Percentiles rank a stretch among this genome's conserved stretches.
phyloP scores from a whole-genome alignment of 1,139 yeast genomes.

The Taphrina communis region DNA sequence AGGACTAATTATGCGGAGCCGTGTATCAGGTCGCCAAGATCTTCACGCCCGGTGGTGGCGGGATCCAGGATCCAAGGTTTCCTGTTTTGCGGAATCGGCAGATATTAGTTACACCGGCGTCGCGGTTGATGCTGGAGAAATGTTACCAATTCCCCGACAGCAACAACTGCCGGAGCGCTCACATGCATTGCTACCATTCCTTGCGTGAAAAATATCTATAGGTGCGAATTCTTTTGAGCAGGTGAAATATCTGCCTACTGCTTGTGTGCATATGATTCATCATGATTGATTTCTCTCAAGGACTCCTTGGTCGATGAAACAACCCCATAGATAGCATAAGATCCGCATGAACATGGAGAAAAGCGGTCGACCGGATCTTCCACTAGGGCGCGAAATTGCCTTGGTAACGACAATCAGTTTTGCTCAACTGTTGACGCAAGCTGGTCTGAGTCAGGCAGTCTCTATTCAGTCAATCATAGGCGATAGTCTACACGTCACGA shows the following conservation, averaged over 20 bases:
- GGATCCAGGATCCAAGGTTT: no score
- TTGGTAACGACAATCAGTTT: slow-evolving; percentile 53
- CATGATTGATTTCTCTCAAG: no score
- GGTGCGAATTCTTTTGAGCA: no score
- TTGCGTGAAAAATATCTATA: no score
- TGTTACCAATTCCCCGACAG: slow-evolving; percentile 10
- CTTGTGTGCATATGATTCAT: no score
- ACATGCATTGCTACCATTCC: background rate
- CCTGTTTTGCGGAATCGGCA: background rate
- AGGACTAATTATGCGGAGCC: no score
- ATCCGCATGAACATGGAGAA: background rate
- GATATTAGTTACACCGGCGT: no score
- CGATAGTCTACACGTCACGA: slow-evolving; percentile 52
- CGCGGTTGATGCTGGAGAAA: background rate
- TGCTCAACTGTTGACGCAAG: slow-evolving; percentile 61
- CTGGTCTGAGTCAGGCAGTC: slow-evolving; percentile 59
- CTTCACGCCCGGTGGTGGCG: background rate
- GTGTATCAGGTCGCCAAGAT: background rate
- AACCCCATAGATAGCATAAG: no score
- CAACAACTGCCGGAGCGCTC: background rate
- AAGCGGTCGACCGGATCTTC: slow-evolving; percentile 8
- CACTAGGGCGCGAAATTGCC: slow-evolving; percentile 46
- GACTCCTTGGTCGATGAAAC: no score
- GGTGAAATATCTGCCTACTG: no score
- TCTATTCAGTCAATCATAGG: slow-evolving; percentile 55